These are phyloP conservation scores for Komagataella pseudopastoris DNA, from an alignment of 805 yeast genomes.

Conservation along the genomic window DNA sequence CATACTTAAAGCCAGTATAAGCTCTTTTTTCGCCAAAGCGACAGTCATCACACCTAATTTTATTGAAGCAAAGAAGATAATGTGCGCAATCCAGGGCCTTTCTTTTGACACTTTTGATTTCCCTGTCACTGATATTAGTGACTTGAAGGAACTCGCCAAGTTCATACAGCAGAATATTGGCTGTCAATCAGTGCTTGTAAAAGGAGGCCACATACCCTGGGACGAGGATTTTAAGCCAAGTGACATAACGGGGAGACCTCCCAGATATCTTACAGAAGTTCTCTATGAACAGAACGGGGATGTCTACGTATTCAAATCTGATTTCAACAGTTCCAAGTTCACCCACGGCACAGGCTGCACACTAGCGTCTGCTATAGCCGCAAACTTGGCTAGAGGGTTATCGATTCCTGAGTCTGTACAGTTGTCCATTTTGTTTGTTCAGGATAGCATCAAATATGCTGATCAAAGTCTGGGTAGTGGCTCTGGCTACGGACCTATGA, in stretches of 20 bases:
- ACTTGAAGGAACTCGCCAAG: slow-evolving; percentile 22
- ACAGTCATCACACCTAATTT: slow-evolving; percentile 65
- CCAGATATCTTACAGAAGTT: slow-evolving; percentile 9
- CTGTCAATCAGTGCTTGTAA: slow-evolving; percentile 46
- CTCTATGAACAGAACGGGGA: slow-evolving; percentile 17
- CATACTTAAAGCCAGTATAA: slow-evolving; percentile 29
- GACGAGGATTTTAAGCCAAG: slow-evolving; percentile 8
- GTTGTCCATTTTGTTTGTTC: slow-evolving; percentile 51
- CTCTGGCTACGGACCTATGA: slow-evolving; percentile 44
- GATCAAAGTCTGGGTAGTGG: slow-evolving; percentile 28
- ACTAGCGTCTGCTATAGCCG: slow-evolving; percentile 66
- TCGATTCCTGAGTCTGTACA: slow-evolving; percentile 34
- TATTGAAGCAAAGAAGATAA: slow-evolving; percentile 45
- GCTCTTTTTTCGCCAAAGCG: slow-evolving; percentile 31
- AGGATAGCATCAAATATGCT: slow-evolving; percentile 41
- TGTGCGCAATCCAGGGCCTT: slow-evolving; percentile 35
- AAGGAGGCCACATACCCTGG: slow-evolving; percentile 73
- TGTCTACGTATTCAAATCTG: slow-evolving; percentile 31
- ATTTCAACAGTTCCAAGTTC: slow-evolving; percentile 31
- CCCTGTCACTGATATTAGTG: slow-evolving; percentile 11
- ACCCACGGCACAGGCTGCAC: slow-evolving; percentile 93
- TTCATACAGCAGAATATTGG: slow-evolving; percentile 23
- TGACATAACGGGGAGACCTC: slow-evolving; percentile 6
- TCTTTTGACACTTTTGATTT: slow-evolving; percentile 3
- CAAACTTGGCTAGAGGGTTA: slow-evolving; percentile 50